Evolutionary conservation across 345 rosid species (phyloP).

Genomic region (Citropsis articulata): DNA sequence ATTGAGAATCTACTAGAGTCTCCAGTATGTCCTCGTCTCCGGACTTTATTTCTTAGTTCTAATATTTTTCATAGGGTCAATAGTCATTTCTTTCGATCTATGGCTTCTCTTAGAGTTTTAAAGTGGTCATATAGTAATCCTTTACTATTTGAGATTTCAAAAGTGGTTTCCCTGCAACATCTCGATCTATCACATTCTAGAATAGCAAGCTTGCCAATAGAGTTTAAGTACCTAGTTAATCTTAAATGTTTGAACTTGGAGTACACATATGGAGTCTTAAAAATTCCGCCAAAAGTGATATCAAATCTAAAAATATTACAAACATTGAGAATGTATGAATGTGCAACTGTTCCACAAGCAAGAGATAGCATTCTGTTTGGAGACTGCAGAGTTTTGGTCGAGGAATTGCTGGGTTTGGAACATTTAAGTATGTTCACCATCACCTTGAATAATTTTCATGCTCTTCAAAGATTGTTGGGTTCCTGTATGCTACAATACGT

Average conservation of each 20-base stretch:
- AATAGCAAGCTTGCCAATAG: conserved; percentile 17
- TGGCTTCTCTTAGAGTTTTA: background rate
- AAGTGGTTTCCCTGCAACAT: background rate
- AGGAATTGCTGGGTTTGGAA: conserved; percentile 15
- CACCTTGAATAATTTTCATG: background rate
- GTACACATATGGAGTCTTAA: background rate
- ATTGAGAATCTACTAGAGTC: background rate
- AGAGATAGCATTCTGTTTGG: too few species aligned
- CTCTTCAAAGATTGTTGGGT: background rate
- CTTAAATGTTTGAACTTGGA: conserved; percentile 25
- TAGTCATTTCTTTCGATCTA: background rate
- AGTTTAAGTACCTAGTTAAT: conserved; percentile 19
- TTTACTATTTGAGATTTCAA: background rate
- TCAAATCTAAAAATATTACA: background rate
- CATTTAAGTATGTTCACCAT: background rate
- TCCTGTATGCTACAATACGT: background rate
- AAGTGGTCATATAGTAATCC: background rate
- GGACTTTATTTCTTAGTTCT: conserved; percentile 3
- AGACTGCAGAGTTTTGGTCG: background rate
- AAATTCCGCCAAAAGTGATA: conserved; percentile 11
- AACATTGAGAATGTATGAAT: conserved; percentile 1
- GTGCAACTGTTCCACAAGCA: background rate
- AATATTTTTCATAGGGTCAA: background rate
- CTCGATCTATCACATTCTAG: conserved; percentile 15
- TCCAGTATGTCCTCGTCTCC: background rate